Evolutionary conservation across 768 basidiomycete genomes (phyloP), one percentile per base, ranked within the genome.

Genomic region (Lentinula aciculospora): DNA sequence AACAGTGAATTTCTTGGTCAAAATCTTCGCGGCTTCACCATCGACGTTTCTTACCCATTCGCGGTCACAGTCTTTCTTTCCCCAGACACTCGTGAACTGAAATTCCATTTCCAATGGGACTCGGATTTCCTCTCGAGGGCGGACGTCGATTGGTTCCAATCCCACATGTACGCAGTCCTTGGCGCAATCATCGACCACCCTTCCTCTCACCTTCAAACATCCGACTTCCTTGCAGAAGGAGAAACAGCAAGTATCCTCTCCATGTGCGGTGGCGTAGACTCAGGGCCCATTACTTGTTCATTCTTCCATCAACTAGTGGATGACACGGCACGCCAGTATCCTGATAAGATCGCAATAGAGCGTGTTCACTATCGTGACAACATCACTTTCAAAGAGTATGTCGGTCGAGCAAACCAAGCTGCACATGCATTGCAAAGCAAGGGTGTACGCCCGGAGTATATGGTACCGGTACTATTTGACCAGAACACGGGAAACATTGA

Each of bases 371-470:
- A 17, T 19, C 39, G 17, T 6, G 15, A 15, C 39, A 40, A 17
- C 12, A 31, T 58, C 17, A 40, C 61, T 6, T 62, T 61, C 42
- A 31, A 56, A 19, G 54, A 62, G 25, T 42, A 61, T 29, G 60
- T 57, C 34, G 39, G 3, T 19, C 50, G 45, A 8, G 27, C 58
- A 25, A 53, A 42, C 21, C 36, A 37, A 12, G 40, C 39, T 23
- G 58, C 58, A 10, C 27, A 32, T 13, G 58, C 53, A 13, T 42
- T 58, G 23, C 49, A 32, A 19, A 25, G 39, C 12, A 40, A 54
- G 27, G 58, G 50, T 19, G 37, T 60, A 29, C 19, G 37, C 10
- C 28, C 58, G 4, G 44, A 56, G 21, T 34, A 32, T 13, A 17
- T 60, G 44, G 54, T 56, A 2, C 53, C 58, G 8, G 32, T 60